These are phyloP conservation scores for Chaetomium sp. DNA, from an alignment of 2,329 filamentous ascomycete genomes.

Conservation along the genomic window DNA sequence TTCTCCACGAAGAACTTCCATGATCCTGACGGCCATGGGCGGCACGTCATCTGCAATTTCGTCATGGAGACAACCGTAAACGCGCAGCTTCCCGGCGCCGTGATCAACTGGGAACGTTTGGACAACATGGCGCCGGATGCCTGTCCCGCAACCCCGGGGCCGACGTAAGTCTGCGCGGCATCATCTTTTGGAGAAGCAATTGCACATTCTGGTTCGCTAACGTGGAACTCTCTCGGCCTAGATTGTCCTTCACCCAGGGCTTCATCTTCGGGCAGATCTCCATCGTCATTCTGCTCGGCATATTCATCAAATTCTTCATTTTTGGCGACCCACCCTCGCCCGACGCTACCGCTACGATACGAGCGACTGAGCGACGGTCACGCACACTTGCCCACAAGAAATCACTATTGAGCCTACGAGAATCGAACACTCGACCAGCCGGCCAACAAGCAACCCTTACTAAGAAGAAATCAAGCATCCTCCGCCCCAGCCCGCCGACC, in stretches of 20 bases:
- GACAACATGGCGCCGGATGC: conserved; percentile 35
- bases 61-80: neutral
- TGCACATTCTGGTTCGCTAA: neutral
- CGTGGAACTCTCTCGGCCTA: conserved; percentile 30
- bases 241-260: conserved; percentile 86
- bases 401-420: conserved; percentile 59
- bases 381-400: conserved; percentile 70
- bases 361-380: conserved; percentile 67
- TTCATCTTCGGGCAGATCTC: conserved; percentile 90
- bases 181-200: neutral
- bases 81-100: no score
- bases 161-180: conserved; percentile 36
- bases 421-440: conserved; percentile 32
- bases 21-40: neutral
- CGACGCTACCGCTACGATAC: conserved; percentile 69
- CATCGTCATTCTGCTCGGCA: conserved; percentile 81
- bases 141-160: conserved; percentile 39
- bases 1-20: neutral
- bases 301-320: conserved; percentile 99
- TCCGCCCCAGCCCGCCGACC: conserved; percentile 59
- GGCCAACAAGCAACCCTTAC: conserved; percentile 37
- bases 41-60: neutral
- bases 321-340: conserved; percentile 88
- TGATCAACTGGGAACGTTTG: neutral
- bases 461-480: conserved; percentile 64